Base-by-base conservation (phyloP, 2,329 filamentous ascomycete species). In the Aspergillus spinulosporus region DNA sequence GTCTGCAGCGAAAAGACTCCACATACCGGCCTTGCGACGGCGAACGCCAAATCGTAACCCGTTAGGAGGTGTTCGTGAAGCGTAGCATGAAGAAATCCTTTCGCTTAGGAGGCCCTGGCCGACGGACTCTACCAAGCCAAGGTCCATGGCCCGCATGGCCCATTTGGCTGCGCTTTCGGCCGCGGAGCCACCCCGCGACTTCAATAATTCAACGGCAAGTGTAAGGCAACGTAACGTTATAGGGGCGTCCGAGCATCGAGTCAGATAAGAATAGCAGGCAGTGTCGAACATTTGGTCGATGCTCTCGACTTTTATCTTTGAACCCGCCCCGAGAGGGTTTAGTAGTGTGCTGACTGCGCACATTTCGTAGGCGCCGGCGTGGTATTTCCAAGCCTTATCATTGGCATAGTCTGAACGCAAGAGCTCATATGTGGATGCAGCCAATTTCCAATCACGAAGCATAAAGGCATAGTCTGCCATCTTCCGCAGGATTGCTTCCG, bases 291-390 rank as follows among this genome's bases (percentile, higher is more conserved):
- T 90, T 64, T 90, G 84, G 65, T 95, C 90, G 39, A 97, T 83
- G 4, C 85, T 88, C 66, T 97, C 94, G 1, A 88, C 79, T 59
- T 93, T 86, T 29, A 84, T 85, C 70, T 92, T 96, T 11, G 88
- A 86, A 2, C 85, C 86, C 59, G 89, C 78, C 12, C 83, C 82
- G 58, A 89, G 84, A 0, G 90, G 86, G 66, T 88, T 87, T 58
- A 99, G 82, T 34, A 99, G 82, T 40, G 90, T 84, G 66, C 90
- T 90, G 9, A 97, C 77, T 4, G 90, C 92, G 31, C 89, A 88
- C 93, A 99, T 97, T 77, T 99, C 94, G 71, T 96, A 93, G 1
- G 90, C 88, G 3, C 90, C 93, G 0, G 94, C 94, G 70, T 97
- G 91, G 68, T 97, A 90, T 65, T 86, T 90, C 94, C 94, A 99